phyloP scores from a whole-genome alignment of 176 grass and related monocot species.

The Oryza meyeriana region DNA sequence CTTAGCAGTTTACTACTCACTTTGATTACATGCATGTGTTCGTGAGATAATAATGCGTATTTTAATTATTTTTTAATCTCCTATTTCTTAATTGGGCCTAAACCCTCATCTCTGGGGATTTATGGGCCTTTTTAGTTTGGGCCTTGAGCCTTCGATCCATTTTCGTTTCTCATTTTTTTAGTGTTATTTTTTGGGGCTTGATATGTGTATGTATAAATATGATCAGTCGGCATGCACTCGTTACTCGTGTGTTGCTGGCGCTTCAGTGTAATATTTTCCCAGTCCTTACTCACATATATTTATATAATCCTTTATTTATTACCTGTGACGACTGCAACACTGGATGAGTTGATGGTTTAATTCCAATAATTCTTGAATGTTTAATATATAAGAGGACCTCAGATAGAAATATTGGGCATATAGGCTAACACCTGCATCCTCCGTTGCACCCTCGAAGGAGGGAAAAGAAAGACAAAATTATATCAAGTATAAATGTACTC shows the following conservation, averaged over 20 bases:
- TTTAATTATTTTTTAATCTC: not conserved
- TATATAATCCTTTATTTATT: not conserved
- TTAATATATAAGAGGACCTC: not conserved
- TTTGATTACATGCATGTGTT: not conserved
- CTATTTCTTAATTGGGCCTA: constrained; percentile 23
- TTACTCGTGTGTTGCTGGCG: constrained; percentile 40
- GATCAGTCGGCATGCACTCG: constrained; percentile 39
- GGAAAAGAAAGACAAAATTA: too few relatives aligned
- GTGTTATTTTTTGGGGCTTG: not conserved
- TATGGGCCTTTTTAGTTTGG: constrained; percentile 13
- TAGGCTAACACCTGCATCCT: too few relatives aligned
- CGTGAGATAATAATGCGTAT: constrained; percentile 16
- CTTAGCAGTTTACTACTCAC: constrained; percentile 43
- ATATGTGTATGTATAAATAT: constrained; percentile 12
- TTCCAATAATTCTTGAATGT: not conserved
- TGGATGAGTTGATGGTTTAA: not conserved
- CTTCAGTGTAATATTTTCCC: constrained; percentile 45
- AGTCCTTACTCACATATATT: not conserved
- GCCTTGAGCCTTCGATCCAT: not conserved
- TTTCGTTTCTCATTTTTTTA: not conserved
- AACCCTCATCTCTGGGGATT: constrained; percentile 10
- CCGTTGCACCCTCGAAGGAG: not conserved
- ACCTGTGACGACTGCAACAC: not conserved
- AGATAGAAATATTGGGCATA: not conserved
- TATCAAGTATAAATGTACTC: too few relatives aligned